Evolutionary conservation across 78 protist genomes (phyloP).

Genomic region (Chrysochromulina parva): DNA sequence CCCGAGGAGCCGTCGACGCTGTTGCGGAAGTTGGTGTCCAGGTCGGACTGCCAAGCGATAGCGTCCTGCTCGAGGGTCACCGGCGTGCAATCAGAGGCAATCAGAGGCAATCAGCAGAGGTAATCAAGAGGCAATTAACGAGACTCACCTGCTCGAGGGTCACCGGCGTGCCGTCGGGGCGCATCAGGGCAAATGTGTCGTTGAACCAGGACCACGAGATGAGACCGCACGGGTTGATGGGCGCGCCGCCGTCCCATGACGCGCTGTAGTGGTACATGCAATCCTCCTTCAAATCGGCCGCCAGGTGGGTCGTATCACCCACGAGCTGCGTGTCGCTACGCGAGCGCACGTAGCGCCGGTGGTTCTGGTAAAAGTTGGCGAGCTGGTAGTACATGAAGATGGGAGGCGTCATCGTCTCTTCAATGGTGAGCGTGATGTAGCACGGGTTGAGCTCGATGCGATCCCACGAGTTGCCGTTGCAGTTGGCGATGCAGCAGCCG

Average conservation of each 20-base stretch:
- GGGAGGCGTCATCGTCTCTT: background rate
- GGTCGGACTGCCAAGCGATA: conserved; percentile 26
- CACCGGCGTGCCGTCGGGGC: background rate
- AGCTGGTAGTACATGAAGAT: conserved; percentile 1
- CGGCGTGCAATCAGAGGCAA: background rate
- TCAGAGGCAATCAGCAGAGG: too few species aligned
- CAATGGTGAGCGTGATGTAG: background rate
- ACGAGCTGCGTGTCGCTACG: background rate
- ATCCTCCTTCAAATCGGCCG: too few species aligned
- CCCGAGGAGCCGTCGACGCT: background rate
- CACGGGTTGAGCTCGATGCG: background rate
- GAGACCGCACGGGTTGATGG: background rate
- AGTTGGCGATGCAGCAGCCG: background rate
- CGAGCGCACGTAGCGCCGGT: background rate
- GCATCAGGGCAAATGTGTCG: background rate
- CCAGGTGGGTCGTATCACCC: too few species aligned
- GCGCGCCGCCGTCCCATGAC: too few species aligned
- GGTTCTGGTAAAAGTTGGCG: conserved; percentile 28
- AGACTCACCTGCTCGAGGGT: background rate
- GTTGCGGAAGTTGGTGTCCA: background rate
- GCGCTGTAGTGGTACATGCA: too few species aligned
- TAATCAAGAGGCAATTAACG: background rate
- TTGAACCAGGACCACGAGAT: background rate
- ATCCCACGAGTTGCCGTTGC: background rate
- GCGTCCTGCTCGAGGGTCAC: background rate